These are phyloP conservation scores for Papiliotrema terrestris DNA, from an alignment of 1,284 basidiomycete species.

Conservation along the genomic window DNA sequence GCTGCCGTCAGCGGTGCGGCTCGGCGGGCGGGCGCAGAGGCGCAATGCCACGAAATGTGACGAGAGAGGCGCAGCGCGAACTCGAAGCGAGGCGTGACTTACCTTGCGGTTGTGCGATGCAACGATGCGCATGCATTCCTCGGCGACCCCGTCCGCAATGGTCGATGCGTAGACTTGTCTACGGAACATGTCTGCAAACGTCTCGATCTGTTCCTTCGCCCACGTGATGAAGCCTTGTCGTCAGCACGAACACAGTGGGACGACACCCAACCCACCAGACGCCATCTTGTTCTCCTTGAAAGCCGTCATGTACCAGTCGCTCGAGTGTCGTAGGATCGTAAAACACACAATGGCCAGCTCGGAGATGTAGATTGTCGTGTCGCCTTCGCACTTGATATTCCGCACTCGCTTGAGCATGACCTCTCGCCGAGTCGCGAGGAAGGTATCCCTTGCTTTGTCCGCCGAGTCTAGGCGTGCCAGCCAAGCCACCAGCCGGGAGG, in stretches of 20 bases:
- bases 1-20: conserved; percentile 57
- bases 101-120: conserved; percentile 77
- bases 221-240: conserved; percentile 82
- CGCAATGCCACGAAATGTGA: no score
- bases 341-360: conserved; percentile 49
- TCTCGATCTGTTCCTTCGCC: conserved; percentile 82
- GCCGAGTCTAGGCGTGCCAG: conserved; percentile 73
- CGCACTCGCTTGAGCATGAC: conserved; percentile 73
- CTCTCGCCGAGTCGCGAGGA: conserved; percentile 72
- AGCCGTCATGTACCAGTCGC: conserved; percentile 94
- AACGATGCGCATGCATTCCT: conserved; percentile 73
- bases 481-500: conserved; percentile 67
- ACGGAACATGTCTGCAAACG: conserved; percentile 79
- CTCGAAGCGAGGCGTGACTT: no score
- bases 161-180: conserved; percentile 87
- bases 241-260: background rate
- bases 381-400: conserved; percentile 86
- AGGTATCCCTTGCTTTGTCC: conserved; percentile 74
- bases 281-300: conserved; percentile 94
- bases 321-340: conserved; percentile 61
- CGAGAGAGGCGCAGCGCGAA: no score
- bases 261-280: conserved; percentile 60
- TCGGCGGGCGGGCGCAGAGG: no score
- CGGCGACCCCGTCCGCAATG: conserved; percentile 62
- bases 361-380: conserved; percentile 52